Evolutionary conservation across 805 yeast species (phyloP).

Genomic region (Saturnispora hagleri): DNA sequence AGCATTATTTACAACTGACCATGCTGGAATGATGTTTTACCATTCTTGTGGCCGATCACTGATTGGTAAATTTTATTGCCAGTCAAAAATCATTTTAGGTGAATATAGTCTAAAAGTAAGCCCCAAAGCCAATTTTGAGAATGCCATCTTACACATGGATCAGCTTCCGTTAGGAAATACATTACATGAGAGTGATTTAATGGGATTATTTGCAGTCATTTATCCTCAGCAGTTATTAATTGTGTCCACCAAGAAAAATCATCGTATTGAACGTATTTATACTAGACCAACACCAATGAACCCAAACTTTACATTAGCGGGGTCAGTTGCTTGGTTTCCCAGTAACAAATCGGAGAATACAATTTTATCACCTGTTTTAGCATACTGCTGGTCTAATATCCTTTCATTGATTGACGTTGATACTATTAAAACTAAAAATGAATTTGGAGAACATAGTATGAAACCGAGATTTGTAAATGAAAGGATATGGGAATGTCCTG

Average conservation of each 20-base stretch:
- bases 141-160: conserved; percentile 32
- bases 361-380: conserved; percentile 36
- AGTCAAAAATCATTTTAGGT: conserved; percentile 47
- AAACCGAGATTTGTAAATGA: conserved; percentile 30
- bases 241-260: conserved; percentile 43
- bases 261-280: conserved; percentile 44
- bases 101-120: conserved; percentile 22
- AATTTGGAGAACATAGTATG: conserved; percentile 18
- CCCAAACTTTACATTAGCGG: conserved; percentile 28
- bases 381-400: conserved; percentile 60
- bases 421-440: conserved; percentile 24
- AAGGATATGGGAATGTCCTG: conserved; percentile 37
- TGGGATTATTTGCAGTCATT: conserved; percentile 54
- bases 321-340: conserved; percentile 60
- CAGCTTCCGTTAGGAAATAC: conserved; percentile 48
- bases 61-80: conserved; percentile 41
- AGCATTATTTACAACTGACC: conserved; percentile 47
- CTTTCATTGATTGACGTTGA: conserved; percentile 37
- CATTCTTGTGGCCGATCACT: conserved; percentile 59
- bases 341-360: conserved; percentile 26
- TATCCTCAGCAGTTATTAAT: conserved; percentile 42
- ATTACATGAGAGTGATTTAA: conserved; percentile 42
- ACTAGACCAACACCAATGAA: conserved; percentile 36
- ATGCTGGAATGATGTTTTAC: conserved; percentile 45
- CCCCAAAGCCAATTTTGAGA: conserved; percentile 8